A percentile compares a stretch with the other conserved stretches of the same genome.
phyloP scores from a whole-genome alignment of 208 protist species.

The Wallacemonas sp. region DNA sequence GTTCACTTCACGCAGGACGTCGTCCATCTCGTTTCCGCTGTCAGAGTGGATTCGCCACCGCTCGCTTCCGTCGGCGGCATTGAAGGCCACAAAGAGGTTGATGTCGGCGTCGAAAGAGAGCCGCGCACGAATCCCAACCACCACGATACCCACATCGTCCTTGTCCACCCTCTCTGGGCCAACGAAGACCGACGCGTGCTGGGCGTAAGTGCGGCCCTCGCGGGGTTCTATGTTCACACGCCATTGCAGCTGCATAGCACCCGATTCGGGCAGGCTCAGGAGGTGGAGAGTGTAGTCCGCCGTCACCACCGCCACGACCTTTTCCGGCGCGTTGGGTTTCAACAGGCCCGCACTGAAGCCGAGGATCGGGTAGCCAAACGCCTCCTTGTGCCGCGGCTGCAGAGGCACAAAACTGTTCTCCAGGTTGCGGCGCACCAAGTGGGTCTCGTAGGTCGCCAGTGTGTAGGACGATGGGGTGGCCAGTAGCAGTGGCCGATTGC shows the following conservation, averaged over 20 bases:
- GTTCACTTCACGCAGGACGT: constrained; percentile 51
- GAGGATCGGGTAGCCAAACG: constrained; percentile 41
- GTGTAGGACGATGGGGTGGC: constrained; percentile 32
- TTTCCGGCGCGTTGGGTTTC: constrained; percentile 20
- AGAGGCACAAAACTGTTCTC: constrained; percentile 57
- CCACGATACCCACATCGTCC: constrained; percentile 75
- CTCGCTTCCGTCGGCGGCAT: constrained; percentile 57
- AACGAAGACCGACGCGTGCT: constrained; percentile 68
- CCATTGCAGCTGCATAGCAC: constrained; percentile 43
- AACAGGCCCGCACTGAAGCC: constrained; percentile 63
- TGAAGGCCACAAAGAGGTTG: constrained; percentile 74
- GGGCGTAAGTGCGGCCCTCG: constrained; percentile 21
- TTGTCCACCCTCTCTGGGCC: constrained; percentile 72
- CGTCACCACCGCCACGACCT: constrained; percentile 62
- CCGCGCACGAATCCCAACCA: constrained; percentile 31
- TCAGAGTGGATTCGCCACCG: constrained; percentile 83
- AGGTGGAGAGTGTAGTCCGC: constrained; percentile 46
- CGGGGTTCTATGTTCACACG: constrained; percentile 28
- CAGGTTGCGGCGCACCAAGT: constrained; percentile 37
- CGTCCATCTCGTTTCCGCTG: constrained; percentile 60
- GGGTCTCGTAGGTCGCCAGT: constrained; percentile 53
- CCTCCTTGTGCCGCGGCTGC: constrained; percentile 10
- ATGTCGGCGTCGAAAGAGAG: constrained; percentile 23
- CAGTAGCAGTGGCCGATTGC: constrained; percentile 51
- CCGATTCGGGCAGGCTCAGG: constrained; percentile 4